These are phyloP conservation scores for Mychonastes homosphaera DNA, from an alignment of 139 green algal species.

Conservation along the genomic window DNA sequence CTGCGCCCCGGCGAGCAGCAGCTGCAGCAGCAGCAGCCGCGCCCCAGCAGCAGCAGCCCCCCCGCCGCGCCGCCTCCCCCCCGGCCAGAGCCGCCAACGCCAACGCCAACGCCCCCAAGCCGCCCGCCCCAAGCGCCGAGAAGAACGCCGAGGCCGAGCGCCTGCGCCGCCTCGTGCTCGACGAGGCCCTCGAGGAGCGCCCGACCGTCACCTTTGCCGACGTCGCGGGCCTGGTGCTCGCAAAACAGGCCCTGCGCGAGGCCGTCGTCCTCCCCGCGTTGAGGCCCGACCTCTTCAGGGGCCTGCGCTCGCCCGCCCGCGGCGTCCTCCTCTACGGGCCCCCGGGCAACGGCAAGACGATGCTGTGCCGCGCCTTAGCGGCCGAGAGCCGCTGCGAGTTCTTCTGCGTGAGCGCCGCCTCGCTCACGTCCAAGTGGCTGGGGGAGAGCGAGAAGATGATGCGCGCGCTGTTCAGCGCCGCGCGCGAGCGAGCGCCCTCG, in stretches of 20 bases:
- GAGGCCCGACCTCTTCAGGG: constrained; percentile 42
- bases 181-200: constrained; percentile 48
- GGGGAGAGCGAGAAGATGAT: constrained; percentile 89
- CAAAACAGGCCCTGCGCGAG: constrained; percentile 66
- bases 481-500: constrained; percentile 41
- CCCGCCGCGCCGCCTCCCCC: not conserved
- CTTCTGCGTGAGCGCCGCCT: constrained; percentile 73
- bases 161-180: constrained; percentile 39
- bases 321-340: constrained; percentile 81
- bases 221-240: constrained; percentile 47
- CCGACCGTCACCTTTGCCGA: constrained; percentile 54
- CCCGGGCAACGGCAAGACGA: constrained; percentile 77
- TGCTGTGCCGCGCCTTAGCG: constrained; percentile 54
- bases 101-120: not conserved
- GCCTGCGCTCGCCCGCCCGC: constrained; percentile 57
- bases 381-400: constrained; percentile 57
- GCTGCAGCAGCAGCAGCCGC: not conserved
- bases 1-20: constrained; percentile 9
- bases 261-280: constrained; percentile 61
- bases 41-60: not conserved
- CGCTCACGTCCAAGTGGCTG: constrained; percentile 72
- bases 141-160: constrained; percentile 21
- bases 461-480: constrained; percentile 55
- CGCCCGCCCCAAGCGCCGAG: constrained; percentile 14
- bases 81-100: not conserved